Base-by-base conservation (phyloP, 352 stramenopile genomes). In the Globisporangium spinosum region DNA sequence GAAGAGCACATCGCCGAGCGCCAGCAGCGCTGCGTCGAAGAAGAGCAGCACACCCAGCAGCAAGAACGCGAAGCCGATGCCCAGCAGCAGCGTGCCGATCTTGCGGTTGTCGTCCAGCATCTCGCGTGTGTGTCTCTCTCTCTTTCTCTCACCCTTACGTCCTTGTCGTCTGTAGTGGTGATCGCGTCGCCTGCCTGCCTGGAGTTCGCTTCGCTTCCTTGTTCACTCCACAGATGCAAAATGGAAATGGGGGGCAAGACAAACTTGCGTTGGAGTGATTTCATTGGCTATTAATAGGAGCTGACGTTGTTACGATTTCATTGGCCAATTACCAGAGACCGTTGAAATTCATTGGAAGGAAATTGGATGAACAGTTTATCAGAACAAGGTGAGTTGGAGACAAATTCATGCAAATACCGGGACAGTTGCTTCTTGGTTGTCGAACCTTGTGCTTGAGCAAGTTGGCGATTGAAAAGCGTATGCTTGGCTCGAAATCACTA, bases 101-200 rank as follows among this genome's bases (percentile, higher is more conserved):
- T 98, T 98, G 71, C 93, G 93, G 80, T 98, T 98, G 79, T 98
- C 95, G 75, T 94, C 89, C 64, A 97, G 76, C 82, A 90, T 91
- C 54, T 58, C 15, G 1, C n/a, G n/a, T 27, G 53, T 60, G 8
- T 61, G 29, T n/a, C 7, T 13, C 29, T 55, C 32, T 27, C 13
- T 38, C 13, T 17, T 6, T 51, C 34, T 32, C 35, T 35, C 17
- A 0, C 8, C 7, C 6, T 35, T 35, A 32, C 27, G 27, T 32
- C 27, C 32, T 38, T 38, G 32, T 62, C 27, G 32, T 62, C 27
- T 27, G 58, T 53, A 13, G 15, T 20, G 6, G 13, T 38, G 35
- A 3, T 20, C 12, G n/a, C n/a, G 43, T 53, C 17, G 35, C 6
- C 34, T 29, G 40, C 55, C 38, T 47, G 13, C 38, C 13, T 47